Evolutionary conservation across 2,329 filamentous ascomycete species (phyloP).

Genomic region (Allantophomopsis lycopodina): DNA sequence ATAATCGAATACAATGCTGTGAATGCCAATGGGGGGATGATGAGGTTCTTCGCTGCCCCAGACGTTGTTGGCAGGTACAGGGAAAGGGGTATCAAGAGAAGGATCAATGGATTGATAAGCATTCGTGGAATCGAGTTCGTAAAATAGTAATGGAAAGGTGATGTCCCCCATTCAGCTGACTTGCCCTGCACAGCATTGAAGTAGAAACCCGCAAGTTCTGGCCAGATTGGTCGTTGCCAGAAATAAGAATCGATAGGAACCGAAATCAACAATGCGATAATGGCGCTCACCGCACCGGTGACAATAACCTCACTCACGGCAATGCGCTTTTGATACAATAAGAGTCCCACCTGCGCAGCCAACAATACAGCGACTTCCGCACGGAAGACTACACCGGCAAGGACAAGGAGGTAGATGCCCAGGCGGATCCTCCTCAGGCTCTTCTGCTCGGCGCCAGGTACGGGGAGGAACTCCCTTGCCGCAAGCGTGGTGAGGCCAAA

Average conservation of each 20-base stretch:
- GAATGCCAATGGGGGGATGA: conserved; percentile 58
- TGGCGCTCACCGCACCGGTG: conserved; percentile 49
- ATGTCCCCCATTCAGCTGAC: conserved; percentile 77
- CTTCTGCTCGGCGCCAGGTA: conserved; percentile 8
- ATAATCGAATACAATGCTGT: conserved; percentile 72
- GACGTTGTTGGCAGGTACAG: conserved; percentile 31
- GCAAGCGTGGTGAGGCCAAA: conserved; percentile 68
- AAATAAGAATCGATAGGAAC: conserved; percentile 81
- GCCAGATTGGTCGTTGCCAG: conserved; percentile 82
- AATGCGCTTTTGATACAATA: conserved; percentile 42
- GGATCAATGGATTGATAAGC: conserved; percentile 62
- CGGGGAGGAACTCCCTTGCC: conserved; percentile 27
- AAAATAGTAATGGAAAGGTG: conserved; percentile 81
- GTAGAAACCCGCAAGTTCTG: conserved; percentile 77
- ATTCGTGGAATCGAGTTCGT: conserved; percentile 68
- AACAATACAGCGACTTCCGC: conserved; percentile 80
- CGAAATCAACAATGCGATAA: conserved; percentile 54
- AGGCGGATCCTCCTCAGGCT: conserved; percentile 26
- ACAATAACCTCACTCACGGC: conserved; percentile 44
- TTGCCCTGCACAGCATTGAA: conserved; percentile 82
- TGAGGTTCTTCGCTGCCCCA: conserved; percentile 29
- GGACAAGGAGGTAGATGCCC: conserved; percentile 61
- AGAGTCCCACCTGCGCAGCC: conserved; percentile 47
- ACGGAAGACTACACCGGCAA: conserved; percentile 75
- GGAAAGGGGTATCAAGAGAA: conserved; percentile 39